Conservation (phyloP, 1,284 basidiomycete species). For the Boletus semigastroideus region DNA sequence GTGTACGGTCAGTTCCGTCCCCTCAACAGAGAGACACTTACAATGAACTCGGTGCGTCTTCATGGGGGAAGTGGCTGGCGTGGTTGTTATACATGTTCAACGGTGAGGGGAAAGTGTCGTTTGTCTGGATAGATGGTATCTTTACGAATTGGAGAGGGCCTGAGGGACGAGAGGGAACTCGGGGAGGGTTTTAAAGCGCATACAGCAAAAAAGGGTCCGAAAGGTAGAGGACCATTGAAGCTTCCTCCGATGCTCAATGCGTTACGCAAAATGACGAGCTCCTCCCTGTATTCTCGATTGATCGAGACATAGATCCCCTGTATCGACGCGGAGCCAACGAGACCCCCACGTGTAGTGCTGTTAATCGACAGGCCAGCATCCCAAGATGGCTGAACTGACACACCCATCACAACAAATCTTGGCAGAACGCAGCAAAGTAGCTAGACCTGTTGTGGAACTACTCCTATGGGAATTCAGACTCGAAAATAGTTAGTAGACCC, state of each 20-base stretch:
- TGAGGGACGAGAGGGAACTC: not conserved
- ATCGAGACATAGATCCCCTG: conserved; percentile 3
- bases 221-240: not conserved
- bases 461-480: not conserved
- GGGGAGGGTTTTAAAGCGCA: conserved; percentile 10
- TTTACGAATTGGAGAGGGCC: not conserved
- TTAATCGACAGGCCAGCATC: not conserved
- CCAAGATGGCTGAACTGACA: not conserved
- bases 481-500: not conserved
- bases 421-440: not conserved
- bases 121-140: not conserved
- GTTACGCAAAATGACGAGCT: not conserved
- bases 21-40: conserved; percentile 7
- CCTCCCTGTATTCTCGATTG: not conserved
- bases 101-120: not conserved
- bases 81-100: conserved; percentile 8
- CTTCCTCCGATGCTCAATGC: not conserved
- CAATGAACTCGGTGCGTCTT: conserved; percentile 7
- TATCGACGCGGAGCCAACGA: not conserved
- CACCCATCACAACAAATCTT: not conserved
- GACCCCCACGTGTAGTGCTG: not conserved
- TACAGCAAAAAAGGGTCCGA: not conserved
- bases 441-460: not conserved
- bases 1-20: not conserved
- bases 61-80: not conserved